Evolutionary conservation across 768 basidiomycete genomes (phyloP).

Genomic region (Harrya chromipes): DNA sequence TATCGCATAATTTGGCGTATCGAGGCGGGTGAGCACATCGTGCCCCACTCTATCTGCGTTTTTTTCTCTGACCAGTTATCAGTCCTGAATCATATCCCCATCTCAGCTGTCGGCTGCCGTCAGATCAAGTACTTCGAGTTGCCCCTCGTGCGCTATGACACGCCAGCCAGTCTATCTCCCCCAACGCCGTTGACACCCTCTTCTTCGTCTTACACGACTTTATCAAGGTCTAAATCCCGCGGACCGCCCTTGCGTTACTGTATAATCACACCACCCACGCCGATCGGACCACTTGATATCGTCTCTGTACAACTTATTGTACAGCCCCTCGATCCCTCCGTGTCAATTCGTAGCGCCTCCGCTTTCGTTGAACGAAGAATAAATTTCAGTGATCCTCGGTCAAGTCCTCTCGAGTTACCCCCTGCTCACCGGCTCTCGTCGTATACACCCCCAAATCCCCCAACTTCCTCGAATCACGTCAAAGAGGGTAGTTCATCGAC

Average conservation of each 20-base stretch:
- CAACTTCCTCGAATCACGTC: slow-evolving; percentile 28
- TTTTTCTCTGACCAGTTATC: slow-evolving; percentile 18
- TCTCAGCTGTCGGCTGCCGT: slow-evolving; percentile 63
- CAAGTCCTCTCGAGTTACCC: slow-evolving; percentile 21
- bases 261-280: slow-evolving; percentile 49
- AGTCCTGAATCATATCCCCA: slow-evolving; percentile 69
- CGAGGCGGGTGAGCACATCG: slow-evolving; percentile 64
- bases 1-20: slow-evolving; percentile 82
- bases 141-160: slow-evolving; percentile 66
- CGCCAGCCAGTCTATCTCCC: slow-evolving; percentile 42
- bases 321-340: slow-evolving; percentile 53
- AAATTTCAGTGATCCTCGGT: slow-evolving; percentile 45
- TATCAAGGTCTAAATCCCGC: slow-evolving; percentile 51
- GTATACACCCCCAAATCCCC: slow-evolving; percentile 18
- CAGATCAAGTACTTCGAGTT: slow-evolving; percentile 71
- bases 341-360: slow-evolving; percentile 59
- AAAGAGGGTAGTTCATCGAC: slow-evolving; percentile 17
- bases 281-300: slow-evolving; percentile 72
- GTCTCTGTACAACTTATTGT: slow-evolving; percentile 63
- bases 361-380: slow-evolving; percentile 73
- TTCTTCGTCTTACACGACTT: slow-evolving; percentile 37
- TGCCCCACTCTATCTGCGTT: background rate
- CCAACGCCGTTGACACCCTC: slow-evolving; percentile 35
- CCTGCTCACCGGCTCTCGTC: slow-evolving; percentile 20
- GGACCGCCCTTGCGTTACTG: slow-evolving; percentile 59